Evolutionary conservation across 768 basidiomycete genomes (phyloP).

Genomic region (Coprinellus micaceus): DNA sequence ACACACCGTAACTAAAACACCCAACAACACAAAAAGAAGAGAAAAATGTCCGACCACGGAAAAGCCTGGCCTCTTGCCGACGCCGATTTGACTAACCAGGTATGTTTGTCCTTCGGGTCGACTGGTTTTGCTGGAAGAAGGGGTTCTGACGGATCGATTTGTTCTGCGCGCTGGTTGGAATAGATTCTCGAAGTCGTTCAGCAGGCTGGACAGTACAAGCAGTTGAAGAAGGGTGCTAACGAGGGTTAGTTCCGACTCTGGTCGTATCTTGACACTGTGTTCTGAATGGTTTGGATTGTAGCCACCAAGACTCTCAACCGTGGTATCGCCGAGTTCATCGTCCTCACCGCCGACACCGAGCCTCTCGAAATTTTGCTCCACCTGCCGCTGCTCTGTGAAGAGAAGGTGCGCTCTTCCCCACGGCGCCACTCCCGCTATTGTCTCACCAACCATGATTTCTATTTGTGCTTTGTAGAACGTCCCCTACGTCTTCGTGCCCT

Average conservation of each 20-base stretch:
- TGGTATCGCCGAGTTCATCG: slow-evolving; percentile 96
- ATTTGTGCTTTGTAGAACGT: slow-evolving; percentile 61
- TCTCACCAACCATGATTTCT: too few species aligned
- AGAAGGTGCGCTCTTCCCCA: slow-evolving; percentile 61
- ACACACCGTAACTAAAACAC: slow-evolving; percentile 15
- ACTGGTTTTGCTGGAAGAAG: too few species aligned
- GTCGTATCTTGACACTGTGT: neutral
- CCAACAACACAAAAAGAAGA: slow-evolving; percentile 7
- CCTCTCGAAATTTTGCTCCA: slow-evolving; percentile 97
- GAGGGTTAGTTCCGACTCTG: slow-evolving; percentile 57
- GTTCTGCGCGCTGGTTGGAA: neutral
- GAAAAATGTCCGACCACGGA: slow-evolving; percentile 57
- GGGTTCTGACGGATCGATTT: neutral
- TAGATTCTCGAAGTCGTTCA: slow-evolving; percentile 96
- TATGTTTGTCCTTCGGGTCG: slow-evolving; percentile 37
- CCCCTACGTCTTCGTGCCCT: slow-evolving; percentile 91
- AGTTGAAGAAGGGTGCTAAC: slow-evolving; percentile 98
- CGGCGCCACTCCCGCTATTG: too few species aligned
- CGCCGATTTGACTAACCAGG: slow-evolving; percentile 85
- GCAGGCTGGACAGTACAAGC: slow-evolving; percentile 95
- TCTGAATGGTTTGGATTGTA: slow-evolving; percentile 24
- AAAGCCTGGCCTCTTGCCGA: slow-evolving; percentile 91
- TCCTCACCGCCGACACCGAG: slow-evolving; percentile 94
- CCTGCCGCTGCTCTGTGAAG: slow-evolving; percentile 94
- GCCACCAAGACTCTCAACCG: slow-evolving; percentile 98